Conservation (phyloP, 331 rosid genomes). For the Phaseolus coccineus region DNA sequence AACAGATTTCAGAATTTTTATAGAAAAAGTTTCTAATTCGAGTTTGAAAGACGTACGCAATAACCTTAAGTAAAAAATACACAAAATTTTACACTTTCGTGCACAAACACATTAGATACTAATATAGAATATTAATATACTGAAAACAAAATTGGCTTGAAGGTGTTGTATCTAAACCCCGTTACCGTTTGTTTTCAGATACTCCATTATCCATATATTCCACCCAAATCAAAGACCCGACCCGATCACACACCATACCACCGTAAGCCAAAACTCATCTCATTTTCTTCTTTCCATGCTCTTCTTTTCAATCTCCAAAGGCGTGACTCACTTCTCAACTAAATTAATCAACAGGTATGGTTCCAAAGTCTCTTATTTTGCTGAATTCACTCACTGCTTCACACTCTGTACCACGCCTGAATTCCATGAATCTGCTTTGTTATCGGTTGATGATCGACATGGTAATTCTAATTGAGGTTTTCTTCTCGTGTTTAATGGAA, state of each 20-base stretch:
- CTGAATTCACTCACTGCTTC: constrained; percentile 16
- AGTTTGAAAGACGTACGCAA: no score
- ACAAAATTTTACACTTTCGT: no score
- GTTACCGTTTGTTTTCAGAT: background rate
- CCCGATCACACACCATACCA: constrained; percentile 39
- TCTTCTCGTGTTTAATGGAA: constrained; percentile 8
- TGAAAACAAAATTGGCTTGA: background rate
- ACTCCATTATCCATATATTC: background rate
- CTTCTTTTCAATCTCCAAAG: background rate
- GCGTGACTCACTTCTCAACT: background rate
- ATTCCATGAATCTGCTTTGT: background rate
- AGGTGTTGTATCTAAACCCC: no score
- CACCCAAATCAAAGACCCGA: constrained; percentile 27
- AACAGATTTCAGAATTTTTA: no score
- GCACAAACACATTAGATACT: no score
- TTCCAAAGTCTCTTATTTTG: background rate
- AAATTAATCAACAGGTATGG: background rate
- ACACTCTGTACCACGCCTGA: background rate
- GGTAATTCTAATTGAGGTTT: background rate
- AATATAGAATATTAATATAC: no score
- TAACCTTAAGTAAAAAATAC: no score
- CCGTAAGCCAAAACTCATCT: background rate
- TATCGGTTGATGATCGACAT: background rate
- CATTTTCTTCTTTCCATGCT: background rate
- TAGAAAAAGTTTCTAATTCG: no score